Evolutionary conservation across 768 basidiomycete genomes (phyloP).

Genomic region (Phylloporus sp.): DNA sequence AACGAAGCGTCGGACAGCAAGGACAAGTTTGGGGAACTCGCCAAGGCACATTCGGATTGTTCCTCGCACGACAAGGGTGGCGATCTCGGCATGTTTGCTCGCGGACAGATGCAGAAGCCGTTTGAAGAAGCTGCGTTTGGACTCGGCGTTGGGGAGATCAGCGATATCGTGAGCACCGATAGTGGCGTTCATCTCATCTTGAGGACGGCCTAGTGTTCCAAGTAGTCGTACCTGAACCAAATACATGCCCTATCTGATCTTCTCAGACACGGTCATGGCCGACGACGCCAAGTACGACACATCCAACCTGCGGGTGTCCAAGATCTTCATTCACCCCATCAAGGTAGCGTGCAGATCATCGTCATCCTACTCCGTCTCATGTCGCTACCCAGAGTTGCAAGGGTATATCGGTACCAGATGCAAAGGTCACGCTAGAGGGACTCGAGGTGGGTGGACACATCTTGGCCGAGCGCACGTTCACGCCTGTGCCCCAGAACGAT

Average conservation of each 20-base stretch:
- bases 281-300: slow-evolving; percentile 27
- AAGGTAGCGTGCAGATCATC: slow-evolving; percentile 37
- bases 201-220: slow-evolving; percentile 71
- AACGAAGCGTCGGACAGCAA: slow-evolving; percentile 36
- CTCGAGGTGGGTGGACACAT: slow-evolving; percentile 48
- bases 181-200: slow-evolving; percentile 94
- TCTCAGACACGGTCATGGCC: slow-evolving; percentile 6
- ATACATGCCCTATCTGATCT: slow-evolving; percentile 12
- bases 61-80: slow-evolving; percentile 78
- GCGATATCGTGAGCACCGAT: slow-evolving; percentile 81
- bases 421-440: slow-evolving; percentile 57
- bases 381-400: slow-evolving; percentile 61
- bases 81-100: slow-evolving; percentile 84
- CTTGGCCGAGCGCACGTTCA: background rate
- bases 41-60: slow-evolving; percentile 79
- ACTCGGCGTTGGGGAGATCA: slow-evolving; percentile 70
- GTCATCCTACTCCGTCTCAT: background rate
- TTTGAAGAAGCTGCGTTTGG: slow-evolving; percentile 88
- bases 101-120: slow-evolving; percentile 93
- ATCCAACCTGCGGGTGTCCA: slow-evolving; percentile 43
- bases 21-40: slow-evolving; percentile 73
- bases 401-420: slow-evolving; percentile 56
- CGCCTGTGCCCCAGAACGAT: slow-evolving; percentile 51
- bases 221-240: too few species aligned
- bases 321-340: slow-evolving; percentile 64